These are phyloP conservation scores for Suhomyces pyralidae DNA, from an alignment of 805 yeast species.

Conservation along the genomic window DNA sequence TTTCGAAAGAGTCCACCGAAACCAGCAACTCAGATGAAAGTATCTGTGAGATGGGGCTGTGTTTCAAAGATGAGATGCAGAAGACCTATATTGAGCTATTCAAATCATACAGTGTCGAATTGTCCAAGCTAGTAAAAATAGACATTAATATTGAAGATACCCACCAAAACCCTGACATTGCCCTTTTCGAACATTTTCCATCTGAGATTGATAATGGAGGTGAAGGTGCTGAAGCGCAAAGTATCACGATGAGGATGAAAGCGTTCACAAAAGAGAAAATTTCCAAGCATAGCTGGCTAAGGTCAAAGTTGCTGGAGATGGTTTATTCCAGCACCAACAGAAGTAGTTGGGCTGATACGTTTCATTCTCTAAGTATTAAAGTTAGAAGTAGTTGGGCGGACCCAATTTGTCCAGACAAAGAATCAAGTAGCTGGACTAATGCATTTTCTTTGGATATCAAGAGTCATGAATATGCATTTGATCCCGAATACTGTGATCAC, in stretches of 20 bases:
- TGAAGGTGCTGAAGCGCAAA: neutral
- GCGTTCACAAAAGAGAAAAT: neutral
- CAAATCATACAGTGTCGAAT: neutral
- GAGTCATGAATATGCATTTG: neutral
- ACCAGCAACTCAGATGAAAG: neutral
- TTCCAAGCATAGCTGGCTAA: neutral
- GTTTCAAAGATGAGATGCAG: neutral
- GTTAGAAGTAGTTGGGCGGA: neutral
- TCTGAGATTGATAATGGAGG: neutral
- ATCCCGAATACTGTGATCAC: neutral
- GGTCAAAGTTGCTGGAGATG: neutral
- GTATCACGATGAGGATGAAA: neutral
- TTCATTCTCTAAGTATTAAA: no score
- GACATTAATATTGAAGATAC: neutral
- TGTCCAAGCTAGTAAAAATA: neutral
- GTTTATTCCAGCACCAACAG: neutral
- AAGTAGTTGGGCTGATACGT: neutral
- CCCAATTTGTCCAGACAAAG: neutral
- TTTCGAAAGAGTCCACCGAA: neutral
- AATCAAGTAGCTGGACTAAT: neutral
- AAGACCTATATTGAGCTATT: neutral
- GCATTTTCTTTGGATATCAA: neutral
- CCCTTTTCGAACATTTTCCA: neutral
- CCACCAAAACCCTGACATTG: neutral
- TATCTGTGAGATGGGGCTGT: no score